These are phyloP conservation scores for Yamadazyma olivae DNA, from an alignment of 805 yeast species.

Conservation along the genomic window DNA sequence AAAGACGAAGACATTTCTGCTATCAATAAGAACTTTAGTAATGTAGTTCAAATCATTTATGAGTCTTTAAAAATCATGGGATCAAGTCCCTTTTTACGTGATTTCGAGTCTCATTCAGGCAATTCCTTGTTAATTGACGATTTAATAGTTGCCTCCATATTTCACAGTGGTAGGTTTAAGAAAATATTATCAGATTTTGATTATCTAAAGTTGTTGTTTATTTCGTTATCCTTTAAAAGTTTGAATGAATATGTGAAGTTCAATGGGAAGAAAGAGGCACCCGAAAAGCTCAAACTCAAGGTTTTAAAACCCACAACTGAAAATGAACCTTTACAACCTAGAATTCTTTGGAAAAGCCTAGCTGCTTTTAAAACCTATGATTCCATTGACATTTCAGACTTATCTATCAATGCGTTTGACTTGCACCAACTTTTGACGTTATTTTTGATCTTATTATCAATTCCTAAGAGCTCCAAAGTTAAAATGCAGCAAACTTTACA, in stretches of 20 bases:
- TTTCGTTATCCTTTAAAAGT: slow-evolving; percentile 30
- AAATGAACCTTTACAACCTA: slow-evolving; percentile 1
- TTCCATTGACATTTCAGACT: slow-evolving; percentile 33
- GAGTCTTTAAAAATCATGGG: slow-evolving; percentile 42
- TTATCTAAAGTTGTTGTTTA: slow-evolving; percentile 43
- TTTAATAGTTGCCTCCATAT: slow-evolving; percentile 23
- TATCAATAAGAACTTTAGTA: slow-evolving; percentile 4
- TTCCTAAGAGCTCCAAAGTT: slow-evolving; percentile 23
- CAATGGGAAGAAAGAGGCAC: slow-evolving; percentile 2
- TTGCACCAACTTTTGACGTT: slow-evolving; percentile 48
- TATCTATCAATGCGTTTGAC: slow-evolving; percentile 37
- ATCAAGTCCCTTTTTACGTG: slow-evolving; percentile 47
- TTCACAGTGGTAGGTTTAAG: slow-evolving; percentile 42
- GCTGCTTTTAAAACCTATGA: slow-evolving; percentile 31
- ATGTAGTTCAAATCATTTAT: slow-evolving; percentile 27
- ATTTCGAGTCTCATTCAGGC: slow-evolving; percentile 31
- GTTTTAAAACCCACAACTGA: slow-evolving; percentile 1
- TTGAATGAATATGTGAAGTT: slow-evolving; percentile 1
- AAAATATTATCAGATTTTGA: slow-evolving; percentile 35
- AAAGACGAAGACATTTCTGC: slow-evolving; percentile 7
- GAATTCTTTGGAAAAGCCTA: slow-evolving; percentile 8
- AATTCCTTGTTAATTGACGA: slow-evolving; percentile 33
- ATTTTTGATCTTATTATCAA: slow-evolving; percentile 41
- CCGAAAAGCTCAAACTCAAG: background rate
- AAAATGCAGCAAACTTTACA: slow-evolving; percentile 25